These are phyloP conservation scores for Boletus edulis DNA, from an alignment of 768 basidiomycete genomes.

Conservation along the genomic window DNA sequence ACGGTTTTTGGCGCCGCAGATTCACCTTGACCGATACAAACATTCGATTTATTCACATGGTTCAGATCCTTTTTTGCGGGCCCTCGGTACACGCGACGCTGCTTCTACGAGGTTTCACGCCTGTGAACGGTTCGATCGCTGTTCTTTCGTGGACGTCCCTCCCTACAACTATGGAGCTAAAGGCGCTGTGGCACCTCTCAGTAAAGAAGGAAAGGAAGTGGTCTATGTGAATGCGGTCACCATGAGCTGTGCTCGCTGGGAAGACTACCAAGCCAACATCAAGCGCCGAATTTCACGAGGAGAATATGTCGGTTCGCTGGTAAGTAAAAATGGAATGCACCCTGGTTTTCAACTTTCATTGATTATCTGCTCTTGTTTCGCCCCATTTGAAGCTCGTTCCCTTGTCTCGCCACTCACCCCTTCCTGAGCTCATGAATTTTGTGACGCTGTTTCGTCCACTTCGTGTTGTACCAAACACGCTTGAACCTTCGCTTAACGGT, in stretches of 20 bases:
- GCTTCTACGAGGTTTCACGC: conserved; percentile 83
- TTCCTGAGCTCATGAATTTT: conserved; percentile 81
- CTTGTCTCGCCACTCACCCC: conserved; percentile 80
- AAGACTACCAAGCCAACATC: conserved; percentile 46
- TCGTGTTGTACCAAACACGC: conserved; percentile 79
- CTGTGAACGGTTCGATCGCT: conserved; percentile 82
- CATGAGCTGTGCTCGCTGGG: conserved; percentile 59
- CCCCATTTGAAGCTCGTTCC: conserved; percentile 61
- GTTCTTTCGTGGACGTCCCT: conserved; percentile 54
- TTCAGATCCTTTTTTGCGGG: conserved; percentile 59
- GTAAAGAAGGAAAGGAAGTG: conserved; percentile 51
- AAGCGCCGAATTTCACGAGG: conserved; percentile 38
- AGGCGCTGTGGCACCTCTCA: conserved; percentile 27
- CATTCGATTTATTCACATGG: conserved; percentile 55
- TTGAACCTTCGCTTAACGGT: conserved; percentile 45
- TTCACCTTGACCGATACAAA: conserved; percentile 93
- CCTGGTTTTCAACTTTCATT: neutral
- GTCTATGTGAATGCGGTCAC: conserved; percentile 85
- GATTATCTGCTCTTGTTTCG: neutral
- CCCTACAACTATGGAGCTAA: conserved; percentile 13
- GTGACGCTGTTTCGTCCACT: conserved; percentile 80
- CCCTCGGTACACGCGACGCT: conserved; percentile 60
- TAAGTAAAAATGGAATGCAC: conserved; percentile 31
- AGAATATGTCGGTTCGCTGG: conserved; percentile 60
- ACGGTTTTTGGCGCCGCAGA: conserved; percentile 38